Conservation (phyloP, 805 yeast genomes). For the Lipomyces japonicus region DNA sequence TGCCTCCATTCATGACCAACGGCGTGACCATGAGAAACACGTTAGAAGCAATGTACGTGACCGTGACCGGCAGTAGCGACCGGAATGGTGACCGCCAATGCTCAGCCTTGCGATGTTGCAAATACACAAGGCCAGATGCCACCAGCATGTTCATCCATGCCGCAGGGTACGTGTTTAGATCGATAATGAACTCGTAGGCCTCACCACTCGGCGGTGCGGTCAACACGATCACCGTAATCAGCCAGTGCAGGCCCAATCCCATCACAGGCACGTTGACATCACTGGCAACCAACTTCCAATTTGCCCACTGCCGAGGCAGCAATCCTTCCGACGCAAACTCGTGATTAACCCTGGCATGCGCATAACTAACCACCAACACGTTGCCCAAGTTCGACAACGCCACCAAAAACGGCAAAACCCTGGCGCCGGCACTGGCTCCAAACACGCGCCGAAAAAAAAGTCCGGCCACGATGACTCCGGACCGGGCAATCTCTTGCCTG, state of each 20-base stretch:
- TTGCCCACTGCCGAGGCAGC: constrained; percentile 49
- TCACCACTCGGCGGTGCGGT: constrained; percentile 60
- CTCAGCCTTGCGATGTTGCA: constrained; percentile 47
- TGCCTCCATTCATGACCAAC: constrained; percentile 13
- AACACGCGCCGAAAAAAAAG: constrained; percentile 55
- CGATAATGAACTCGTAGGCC: constrained; percentile 60
- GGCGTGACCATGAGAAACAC: constrained; percentile 25
- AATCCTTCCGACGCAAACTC: constrained; percentile 51
- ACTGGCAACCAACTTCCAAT: constrained; percentile 46
- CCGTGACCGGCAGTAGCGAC: constrained; percentile 19
- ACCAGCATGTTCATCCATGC: constrained; percentile 55
- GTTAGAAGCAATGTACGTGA: constrained; percentile 18
- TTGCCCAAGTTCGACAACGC: constrained; percentile 62
- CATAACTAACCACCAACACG: constrained; percentile 60
- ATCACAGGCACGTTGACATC: constrained; percentile 42
- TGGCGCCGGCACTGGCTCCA: constrained; percentile 51
- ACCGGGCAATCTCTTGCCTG: constrained; percentile 41
- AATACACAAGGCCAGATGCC: constrained; percentile 51
- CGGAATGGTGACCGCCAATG: constrained; percentile 37
- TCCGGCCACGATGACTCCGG: constrained; percentile 65
- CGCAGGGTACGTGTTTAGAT: constrained; percentile 60
- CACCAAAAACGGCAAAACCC: constrained; percentile 54
- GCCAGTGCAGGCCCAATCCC: constrained; percentile 54
- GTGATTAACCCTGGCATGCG: constrained; percentile 56
- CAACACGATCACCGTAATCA: constrained; percentile 51